Evolutionary conservation across 768 basidiomycete genomes (phyloP), one percentile per base, ranked within the genome.

Genomic region (Boletus rubescentipes): DNA sequence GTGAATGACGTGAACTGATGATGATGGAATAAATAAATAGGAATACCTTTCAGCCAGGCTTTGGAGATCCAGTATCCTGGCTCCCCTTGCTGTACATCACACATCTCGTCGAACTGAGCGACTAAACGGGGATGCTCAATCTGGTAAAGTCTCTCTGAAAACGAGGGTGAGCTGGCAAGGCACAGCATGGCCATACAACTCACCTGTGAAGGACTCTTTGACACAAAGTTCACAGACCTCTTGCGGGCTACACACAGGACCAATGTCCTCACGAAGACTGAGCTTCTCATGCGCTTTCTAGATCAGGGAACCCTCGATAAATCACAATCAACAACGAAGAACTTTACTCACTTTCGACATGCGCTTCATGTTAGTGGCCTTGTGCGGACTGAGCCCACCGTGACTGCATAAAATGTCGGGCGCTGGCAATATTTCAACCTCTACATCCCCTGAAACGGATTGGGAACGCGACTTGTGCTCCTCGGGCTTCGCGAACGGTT

Each of bases 51-150:
- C 4, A 88, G 67, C 92, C 92, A 93, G 7, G 72, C 67, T 64
- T 86, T 91, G 0, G 91, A 93, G 62, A 93, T 82, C 85, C 86
- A 90, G 65, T 77, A 85, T 8, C 80, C 80, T 15, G 59, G 57
- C 15, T 69, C 67, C 51, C 80, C 79, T 12, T 72, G 72, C 5
- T 71, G 70, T 10, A 75, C 69, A 26, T 77, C 73, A 36, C 75
- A 75, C 7, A 82, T 65, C 5, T 77, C 74, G 43, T 90, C 84
- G 52, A 91, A 87, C 49, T 75, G 67, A 26, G 74, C 67, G 0
- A 89, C 83, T n/a, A 78, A 66, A 40, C 72, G 76, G 23, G 86
- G 84, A 66, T 93, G 91, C 57, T 86, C 77, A 16, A 80, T 73
- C 57, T 81, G 79, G 67, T 93, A 93, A 16, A 86, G 67, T 58